Evolutionary conservation across 208 protist species (phyloP).

Genomic region (Porcisia deanei): DNA sequence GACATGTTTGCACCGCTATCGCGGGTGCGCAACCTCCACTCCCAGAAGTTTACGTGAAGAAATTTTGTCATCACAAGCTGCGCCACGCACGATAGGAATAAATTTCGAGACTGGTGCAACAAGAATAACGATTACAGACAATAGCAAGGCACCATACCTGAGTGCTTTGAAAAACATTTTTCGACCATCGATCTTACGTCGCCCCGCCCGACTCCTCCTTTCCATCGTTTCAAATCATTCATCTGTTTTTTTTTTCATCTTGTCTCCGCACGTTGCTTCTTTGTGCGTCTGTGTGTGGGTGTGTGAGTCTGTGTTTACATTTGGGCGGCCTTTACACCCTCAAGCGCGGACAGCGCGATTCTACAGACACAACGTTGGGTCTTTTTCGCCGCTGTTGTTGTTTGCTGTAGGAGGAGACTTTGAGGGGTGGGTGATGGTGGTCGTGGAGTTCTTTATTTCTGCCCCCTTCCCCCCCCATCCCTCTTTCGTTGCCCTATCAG

Average conservation of each 20-base stretch:
- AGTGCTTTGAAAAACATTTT: no score
- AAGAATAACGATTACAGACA: neutral
- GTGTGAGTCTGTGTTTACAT: neutral
- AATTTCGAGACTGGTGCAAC: neutral
- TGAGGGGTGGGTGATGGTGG: neutral
- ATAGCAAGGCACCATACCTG: neutral
- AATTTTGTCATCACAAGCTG: neutral
- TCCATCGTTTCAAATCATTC: neutral
- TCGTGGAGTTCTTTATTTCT: slow-evolving; percentile 5
- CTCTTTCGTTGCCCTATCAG: slow-evolving; percentile 6
- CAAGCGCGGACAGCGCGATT: neutral
- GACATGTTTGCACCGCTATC: neutral
- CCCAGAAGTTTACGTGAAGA: neutral
- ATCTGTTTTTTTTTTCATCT: neutral
- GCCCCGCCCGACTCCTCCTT: neutral
- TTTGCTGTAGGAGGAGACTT: neutral
- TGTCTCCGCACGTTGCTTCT: neutral
- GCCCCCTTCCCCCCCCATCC: neutral
- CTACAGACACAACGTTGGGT: neutral
- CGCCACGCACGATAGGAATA: neutral
- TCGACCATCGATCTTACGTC: no score
- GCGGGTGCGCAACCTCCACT: neutral
- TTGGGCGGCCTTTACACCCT: neutral
- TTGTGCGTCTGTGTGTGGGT: neutral
- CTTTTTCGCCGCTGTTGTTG: neutral